Evolutionary conservation across 1,284 basidiomycete genomes (phyloP), one percentile per base, ranked within the genome.

Genomic region (Naganishia sp.): DNA sequence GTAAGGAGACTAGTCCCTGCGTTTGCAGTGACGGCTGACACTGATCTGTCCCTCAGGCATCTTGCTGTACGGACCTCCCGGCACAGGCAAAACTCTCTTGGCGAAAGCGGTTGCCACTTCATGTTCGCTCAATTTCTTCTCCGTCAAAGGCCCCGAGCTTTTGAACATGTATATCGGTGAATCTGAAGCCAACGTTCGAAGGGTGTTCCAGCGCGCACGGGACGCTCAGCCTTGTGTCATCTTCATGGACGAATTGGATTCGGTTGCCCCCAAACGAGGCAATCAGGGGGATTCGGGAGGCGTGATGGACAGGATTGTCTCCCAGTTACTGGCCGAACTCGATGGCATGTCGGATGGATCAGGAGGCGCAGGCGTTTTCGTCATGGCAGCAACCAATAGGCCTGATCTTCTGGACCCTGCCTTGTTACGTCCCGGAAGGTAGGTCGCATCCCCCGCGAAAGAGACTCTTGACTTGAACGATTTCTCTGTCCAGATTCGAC

Each of bases 81-180:
- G 94, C 42, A 97, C 94, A 1, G 94, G 94, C n/a, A 97, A 96
- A 79, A 96, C 94, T 0, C 81, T 97, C 3, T 85, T 96, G 45
- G 93, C 94, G 3, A 95, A 95, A 78, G 92, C 92, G 2, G 93
- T 96, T 39, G 94, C 94, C 7, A 94, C 92, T 0, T 92, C 92
- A 1, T 94, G 90, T 73, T 89, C 92, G 17, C 84, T 96, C 72
- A 94, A 94, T 75, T 94, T 94, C 79, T 88, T 94, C 77, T 92
- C 90, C n/a, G 89, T 99, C 75, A 97, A 98, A 76, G 95, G 95
- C 0, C 95, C 95, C 1, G 94, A 98, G 74, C 83, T 99, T 39
- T 85, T 95, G 50, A 96, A 96, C 77, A 96, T 97, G 87, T 98
- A 97, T 79, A 98, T 99, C 73, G 95, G 95, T 71, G 95, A 99